Evolutionary conservation across 164 flowering plant genomes (phyloP), one percentile per base, ranked within the genome.

Genomic region (Dillenia turbinata): DNA sequence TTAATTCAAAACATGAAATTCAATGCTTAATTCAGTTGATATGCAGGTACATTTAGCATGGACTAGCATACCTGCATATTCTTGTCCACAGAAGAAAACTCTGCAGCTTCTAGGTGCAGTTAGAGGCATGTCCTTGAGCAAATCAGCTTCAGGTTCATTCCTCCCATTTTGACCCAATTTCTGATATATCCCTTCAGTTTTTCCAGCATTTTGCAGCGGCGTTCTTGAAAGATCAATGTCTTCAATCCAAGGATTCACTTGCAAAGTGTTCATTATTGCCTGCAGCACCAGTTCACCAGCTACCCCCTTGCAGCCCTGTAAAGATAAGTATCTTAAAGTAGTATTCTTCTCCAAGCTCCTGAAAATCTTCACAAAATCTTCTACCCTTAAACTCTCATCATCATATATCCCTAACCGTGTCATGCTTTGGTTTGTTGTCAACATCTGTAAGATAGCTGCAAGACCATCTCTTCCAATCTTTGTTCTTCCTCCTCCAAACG

Each of bases 241-340:
- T 67, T 94, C 96, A 48, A 94, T 82, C 92, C 89, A 91, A 33
- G 96, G 95, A 81, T 94, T 94, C 12, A 94, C 81, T 57, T 88
- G 85, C 54, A 94, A 65, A 0, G 78, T 82, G 66, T 83, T 86
- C 82, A 86, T 79, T 61, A 94, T 88, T 9, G 93, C 65, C 70
- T 88, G 75, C 68, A 84, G 69, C 40, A 94, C 77, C 56, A 51
- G 10, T 26, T 94, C 96, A 33, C 97, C 99, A 59, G 67, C 62
- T 46, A 89, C 84, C 49, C 97, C 97, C 71, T 69, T 85, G 73
- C 99, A 94, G 22, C 99, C 97, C 60, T 77, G 75, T 49, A 94
- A 72, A 13, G 93, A 87, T 70, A 94, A 78, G 65, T 66, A 70
- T 76, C 68, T 89, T 69, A 94, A 67, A 62, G 73, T 67, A 2